Evolutionary conservation across 1,284 basidiomycete genomes (phyloP), one percentile per base, ranked within the genome.

Genomic region (Sporisorium iseilematis-ciliati): DNA sequence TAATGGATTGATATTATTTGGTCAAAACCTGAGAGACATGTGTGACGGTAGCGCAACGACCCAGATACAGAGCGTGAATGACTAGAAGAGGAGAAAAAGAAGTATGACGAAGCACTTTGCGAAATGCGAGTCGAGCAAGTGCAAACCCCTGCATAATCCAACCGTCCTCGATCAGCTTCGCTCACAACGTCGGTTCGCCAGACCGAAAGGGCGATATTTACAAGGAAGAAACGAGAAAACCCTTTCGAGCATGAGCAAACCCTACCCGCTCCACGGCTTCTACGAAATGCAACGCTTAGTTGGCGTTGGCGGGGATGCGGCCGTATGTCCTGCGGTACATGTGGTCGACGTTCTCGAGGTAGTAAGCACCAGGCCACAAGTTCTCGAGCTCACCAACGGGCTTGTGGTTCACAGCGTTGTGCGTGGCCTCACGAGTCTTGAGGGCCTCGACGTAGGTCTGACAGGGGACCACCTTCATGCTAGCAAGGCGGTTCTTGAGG

Each of bases 351-450:
- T 89, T 91, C 80, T 92, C 91, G 79, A 99, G 92, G 89, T 98
- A 99, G 89, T 92, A 98, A 25, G 92, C 89, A 50, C 94, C 94
- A 3, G 93, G 91, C 93, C 94, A 96, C 85, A 99, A 91, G 89
- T 97, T 92, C 77, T 94, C 92, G 73, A 96, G 87, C 35, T 90
- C 91, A 63, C 96, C 96, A 66, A 91, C 89, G 18, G 96, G 96
- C 8, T 89, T 90, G 88, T 93, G 98, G 82, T 91, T 89, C 66
- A 90, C 90, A 23, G 93, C 91, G 85, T 96, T 97, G 89, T 98
- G 95, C 88, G 96, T 97, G 87, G 93, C 92, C 88, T 98, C 96
- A 59, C 85, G 75, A 23, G 79, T 79, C 89, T 90, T 86, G 74
- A 94, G 88, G 41, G 91, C 89, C 70, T 90, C 89, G 49, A 93